phyloP scores from a whole-genome alignment of 352 stramenopile species.

The Thalassiosira exigua region DNA sequence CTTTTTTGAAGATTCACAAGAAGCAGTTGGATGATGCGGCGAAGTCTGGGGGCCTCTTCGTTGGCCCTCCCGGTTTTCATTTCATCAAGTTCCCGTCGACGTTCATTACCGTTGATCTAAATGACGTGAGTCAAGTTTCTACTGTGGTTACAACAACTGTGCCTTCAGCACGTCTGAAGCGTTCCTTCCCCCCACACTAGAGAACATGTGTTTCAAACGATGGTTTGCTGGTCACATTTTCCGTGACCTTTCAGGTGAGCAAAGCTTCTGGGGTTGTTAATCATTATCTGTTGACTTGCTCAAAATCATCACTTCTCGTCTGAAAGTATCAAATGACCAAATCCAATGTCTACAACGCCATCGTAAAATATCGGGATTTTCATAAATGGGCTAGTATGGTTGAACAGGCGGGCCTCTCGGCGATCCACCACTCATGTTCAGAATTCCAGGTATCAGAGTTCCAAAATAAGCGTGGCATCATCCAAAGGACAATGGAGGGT shows the following conservation, averaged over 20 bases:
- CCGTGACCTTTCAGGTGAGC: slow-evolving; percentile 68
- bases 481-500: slow-evolving; percentile 60
- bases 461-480: slow-evolving; percentile 61
- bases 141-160: no score
- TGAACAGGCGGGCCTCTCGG: slow-evolving; percentile 42
- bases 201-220: slow-evolving; percentile 60
- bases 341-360: slow-evolving; percentile 40
- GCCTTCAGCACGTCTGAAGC: no score
- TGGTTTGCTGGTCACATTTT: slow-evolving; percentile 56
- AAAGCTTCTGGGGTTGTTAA: no score
- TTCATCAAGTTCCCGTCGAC: slow-evolving; percentile 74
- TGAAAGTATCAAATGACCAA: slow-evolving; percentile 70
- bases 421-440: slow-evolving; percentile 63
- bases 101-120: slow-evolving; percentile 56
- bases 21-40: slow-evolving; percentile 62
- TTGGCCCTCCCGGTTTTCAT: slow-evolving; percentile 61
- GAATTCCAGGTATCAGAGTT: slow-evolving; percentile 61
- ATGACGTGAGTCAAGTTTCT: no score
- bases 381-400: slow-evolving; percentile 56
- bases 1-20: slow-evolving; percentile 49
- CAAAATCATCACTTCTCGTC: no score
- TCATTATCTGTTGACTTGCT: no score
- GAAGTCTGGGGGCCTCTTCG: slow-evolving; percentile 51
- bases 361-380: slow-evolving; percentile 62
- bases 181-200: no score